phyloP scores from a whole-genome alignment of 2,329 filamentous ascomycete genomes.

The Aspergillus luchuensis region DNA sequence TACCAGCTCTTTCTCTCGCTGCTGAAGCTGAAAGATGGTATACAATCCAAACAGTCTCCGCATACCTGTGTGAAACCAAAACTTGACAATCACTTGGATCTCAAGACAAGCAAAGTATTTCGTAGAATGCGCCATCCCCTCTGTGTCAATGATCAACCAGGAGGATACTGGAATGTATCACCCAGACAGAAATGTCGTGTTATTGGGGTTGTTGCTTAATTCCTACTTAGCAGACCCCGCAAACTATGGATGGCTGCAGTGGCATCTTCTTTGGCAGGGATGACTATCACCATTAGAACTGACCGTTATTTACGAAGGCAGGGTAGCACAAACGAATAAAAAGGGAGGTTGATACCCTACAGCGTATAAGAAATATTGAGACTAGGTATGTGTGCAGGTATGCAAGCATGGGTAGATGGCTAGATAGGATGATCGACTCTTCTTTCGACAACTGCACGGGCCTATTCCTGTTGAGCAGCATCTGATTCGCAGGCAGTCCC shows the following conservation, averaged over 20 bases:
- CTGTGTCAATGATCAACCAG: background rate
- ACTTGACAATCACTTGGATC: background rate
- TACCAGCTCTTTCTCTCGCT: too few relatives aligned
- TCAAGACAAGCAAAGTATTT: background rate
- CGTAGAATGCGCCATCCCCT: background rate
- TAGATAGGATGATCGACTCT: background rate
- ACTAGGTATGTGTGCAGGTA: background rate
- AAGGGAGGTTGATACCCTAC: background rate
- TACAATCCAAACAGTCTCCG: background rate
- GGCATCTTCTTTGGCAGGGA: background rate
- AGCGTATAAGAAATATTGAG: background rate
- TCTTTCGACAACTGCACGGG: background rate
- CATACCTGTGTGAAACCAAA: background rate
- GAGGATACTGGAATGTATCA: background rate
- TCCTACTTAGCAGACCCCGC: background rate
- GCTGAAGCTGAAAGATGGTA: too few relatives aligned
- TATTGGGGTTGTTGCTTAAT: background rate
- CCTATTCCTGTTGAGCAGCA: background rate
- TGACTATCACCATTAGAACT: background rate
- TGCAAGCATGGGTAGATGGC: background rate
- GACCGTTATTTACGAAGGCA: background rate
- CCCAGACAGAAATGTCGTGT: background rate
- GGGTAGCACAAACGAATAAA: background rate
- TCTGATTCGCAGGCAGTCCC: constrained; percentile 5
- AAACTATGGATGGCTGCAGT: background rate